Conservation (phyloP, 495 filamentous ascomycete genomes). For the Ascobolus immersus region DNA sequence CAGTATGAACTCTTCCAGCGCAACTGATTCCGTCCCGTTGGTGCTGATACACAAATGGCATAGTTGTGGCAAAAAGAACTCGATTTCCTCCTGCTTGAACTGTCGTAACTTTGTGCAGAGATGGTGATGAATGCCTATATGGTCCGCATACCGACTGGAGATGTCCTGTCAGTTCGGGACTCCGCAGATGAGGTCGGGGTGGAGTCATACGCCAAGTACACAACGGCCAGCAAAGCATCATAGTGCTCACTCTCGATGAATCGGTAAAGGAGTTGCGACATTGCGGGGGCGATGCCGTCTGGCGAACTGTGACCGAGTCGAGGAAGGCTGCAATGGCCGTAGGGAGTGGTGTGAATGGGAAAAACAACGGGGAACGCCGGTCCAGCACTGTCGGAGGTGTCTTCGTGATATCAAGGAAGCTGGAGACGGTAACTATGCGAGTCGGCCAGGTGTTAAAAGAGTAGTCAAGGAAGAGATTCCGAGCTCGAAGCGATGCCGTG, state of each 20-base stretch:
- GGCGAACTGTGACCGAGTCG: too few species aligned
- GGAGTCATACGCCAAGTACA: constrained; percentile 43
- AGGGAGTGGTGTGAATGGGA: too few species aligned
- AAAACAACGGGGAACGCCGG: too few species aligned
- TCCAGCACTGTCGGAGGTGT: too few species aligned
- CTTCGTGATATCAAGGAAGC: too few species aligned
- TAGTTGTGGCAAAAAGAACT: constrained; percentile 60
- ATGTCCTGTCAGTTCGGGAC: constrained; percentile 10
- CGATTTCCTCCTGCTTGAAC: constrained; percentile 59
- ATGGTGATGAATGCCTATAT: constrained; percentile 59
- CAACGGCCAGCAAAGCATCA: constrained; percentile 52
- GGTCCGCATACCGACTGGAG: constrained; percentile 56
- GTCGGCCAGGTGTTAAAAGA: too few species aligned
- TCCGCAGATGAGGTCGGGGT: constrained; percentile 5
- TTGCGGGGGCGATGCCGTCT: too few species aligned
- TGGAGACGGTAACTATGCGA: too few species aligned
- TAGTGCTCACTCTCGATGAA: constrained; percentile 65
- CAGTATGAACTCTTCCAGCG: constrained; percentile 53
- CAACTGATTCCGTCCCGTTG: constrained; percentile 56
- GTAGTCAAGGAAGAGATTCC: too few species aligned
- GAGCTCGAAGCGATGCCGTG: too few species aligned
- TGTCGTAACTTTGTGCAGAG: constrained; percentile 55
- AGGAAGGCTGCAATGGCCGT: too few species aligned
- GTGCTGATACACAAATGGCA: constrained; percentile 55
- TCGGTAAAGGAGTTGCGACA: constrained; percentile 37